Percentiles rank a stretch among this genome's conserved stretches.
These are phyloP conservation scores for Purshia tridentata DNA, from an alignment of 306 rosid species.

Conservation along the genomic window DNA sequence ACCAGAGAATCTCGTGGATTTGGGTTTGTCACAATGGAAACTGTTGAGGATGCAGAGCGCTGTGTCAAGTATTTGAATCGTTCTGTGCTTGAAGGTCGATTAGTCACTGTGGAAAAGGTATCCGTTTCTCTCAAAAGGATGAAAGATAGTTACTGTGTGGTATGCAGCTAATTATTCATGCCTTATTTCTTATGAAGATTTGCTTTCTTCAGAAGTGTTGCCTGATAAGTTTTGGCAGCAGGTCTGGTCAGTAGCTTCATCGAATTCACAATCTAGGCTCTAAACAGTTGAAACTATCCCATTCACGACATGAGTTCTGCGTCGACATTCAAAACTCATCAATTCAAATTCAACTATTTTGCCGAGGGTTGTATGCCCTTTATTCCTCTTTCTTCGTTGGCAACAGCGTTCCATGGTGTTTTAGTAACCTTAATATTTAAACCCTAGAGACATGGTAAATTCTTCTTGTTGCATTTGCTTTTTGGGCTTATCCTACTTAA, in stretches of 20 bases:
- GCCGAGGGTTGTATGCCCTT: slow-evolving; percentile 39
- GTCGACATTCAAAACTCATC: slow-evolving; percentile 41
- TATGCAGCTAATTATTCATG: neutral
- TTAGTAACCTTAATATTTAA: slow-evolving; percentile 25
- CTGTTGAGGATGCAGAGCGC: slow-evolving; percentile 41
- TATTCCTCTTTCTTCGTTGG: slow-evolving; percentile 37
- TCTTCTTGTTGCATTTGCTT: slow-evolving; percentile 24
- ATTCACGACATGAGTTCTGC: slow-evolving; percentile 47
- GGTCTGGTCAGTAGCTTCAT: slow-evolving; percentile 50
- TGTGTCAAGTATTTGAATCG: slow-evolving; percentile 43
- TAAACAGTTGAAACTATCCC: slow-evolving; percentile 44
- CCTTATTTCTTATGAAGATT: neutral
- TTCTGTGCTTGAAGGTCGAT: slow-evolving; percentile 46
- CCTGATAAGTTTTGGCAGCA: slow-evolving; percentile 56
- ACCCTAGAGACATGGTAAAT: slow-evolving; percentile 28
- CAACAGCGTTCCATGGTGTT: slow-evolving; percentile 31
- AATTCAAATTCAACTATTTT: slow-evolving; percentile 44
- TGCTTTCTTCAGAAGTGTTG: slow-evolving; percentile 35
- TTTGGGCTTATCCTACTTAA: slow-evolving; percentile 29
- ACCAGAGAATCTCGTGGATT: slow-evolving; percentile 48
- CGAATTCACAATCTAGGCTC: slow-evolving; percentile 51
- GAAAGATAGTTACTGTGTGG: slow-evolving; percentile 10
- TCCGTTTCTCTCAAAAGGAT: slow-evolving; percentile 20
- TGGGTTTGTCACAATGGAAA: slow-evolving; percentile 57
- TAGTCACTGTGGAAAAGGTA: slow-evolving; percentile 56